phyloP scores from a whole-genome alignment of 441 rosid genomes.

The Euphorbia celastroides region DNA sequence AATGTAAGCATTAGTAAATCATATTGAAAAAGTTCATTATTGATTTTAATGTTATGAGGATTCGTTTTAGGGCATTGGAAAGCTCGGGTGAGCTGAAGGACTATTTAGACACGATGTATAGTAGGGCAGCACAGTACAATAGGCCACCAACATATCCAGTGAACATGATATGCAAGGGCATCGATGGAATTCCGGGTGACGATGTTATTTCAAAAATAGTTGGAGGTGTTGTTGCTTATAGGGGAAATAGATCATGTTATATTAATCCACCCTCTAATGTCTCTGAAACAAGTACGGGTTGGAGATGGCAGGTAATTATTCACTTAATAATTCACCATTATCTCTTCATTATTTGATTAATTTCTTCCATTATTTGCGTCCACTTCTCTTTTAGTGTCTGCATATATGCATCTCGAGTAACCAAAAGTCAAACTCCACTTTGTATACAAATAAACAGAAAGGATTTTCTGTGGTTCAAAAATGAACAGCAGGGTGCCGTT shows the following conservation, averaged over 20 bases:
- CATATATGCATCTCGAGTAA: too few relatives aligned
- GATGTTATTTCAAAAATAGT: conserved; percentile 40
- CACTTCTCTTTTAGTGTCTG: neutral
- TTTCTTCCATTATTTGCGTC: neutral
- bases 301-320: conserved; percentile 45
- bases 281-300: conserved; percentile 27
- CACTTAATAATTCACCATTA: neutral
- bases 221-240: conserved; percentile 45
- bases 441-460: too few relatives aligned
- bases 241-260: conserved; percentile 34
- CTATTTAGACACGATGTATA: conserved; percentile 25
- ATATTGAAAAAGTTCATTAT: too few relatives aligned
- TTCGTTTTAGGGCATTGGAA: conserved; percentile 32
- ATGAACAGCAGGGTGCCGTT: too few relatives aligned
- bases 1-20: too few relatives aligned
- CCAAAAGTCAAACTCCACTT: neutral
- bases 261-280: conserved; percentile 14
- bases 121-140: conserved; percentile 56
- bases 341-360: too few relatives aligned
- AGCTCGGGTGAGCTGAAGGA: conserved; percentile 34
- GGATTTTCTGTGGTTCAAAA: too few relatives aligned
- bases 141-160: conserved; percentile 37
- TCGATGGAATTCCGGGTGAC: conserved; percentile 32
- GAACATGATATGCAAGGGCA: conserved; percentile 39
- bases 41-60: neutral